A percentile compares a stretch with the other conserved stretches of the same genome.
Conservation (phyloP, 371 early-diverging fungal species). For the Parasitella parasitica region DNA sequence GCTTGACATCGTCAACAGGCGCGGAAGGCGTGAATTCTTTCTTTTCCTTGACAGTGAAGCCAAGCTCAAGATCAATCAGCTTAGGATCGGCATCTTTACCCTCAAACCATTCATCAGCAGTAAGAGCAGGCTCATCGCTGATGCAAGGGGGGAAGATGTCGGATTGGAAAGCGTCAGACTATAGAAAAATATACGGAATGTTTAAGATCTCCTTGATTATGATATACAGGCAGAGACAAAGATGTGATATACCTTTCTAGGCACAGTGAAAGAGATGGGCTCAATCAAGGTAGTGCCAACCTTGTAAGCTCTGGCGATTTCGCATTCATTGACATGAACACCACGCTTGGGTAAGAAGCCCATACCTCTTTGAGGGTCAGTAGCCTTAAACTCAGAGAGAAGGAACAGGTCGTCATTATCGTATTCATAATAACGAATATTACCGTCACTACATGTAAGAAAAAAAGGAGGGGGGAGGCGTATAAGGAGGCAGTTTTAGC, state of each 20-base stretch:
- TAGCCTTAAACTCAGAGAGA: constrained; percentile 86
- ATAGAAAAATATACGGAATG: background rate
- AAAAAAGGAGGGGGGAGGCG: background rate
- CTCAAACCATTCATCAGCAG: constrained; percentile 88
- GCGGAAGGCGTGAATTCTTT: constrained; percentile 76
- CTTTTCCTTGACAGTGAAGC: constrained; percentile 68
- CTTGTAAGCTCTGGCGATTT: constrained; percentile 93
- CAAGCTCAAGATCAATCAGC: constrained; percentile 81
- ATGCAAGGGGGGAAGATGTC: constrained; percentile 92
- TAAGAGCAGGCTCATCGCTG: constrained; percentile 82
- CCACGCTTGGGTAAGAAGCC: constrained; percentile 94
- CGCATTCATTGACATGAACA: constrained; percentile 81
- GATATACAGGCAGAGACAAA: background rate
- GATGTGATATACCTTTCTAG: constrained; percentile 74
- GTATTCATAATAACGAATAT: constrained; percentile 96
- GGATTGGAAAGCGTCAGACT: constrained; percentile 96
- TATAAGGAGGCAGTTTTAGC: too few species aligned
- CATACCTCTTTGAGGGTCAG: constrained; percentile 94
- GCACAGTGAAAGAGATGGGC: constrained; percentile 96
- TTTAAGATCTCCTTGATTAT: background rate
- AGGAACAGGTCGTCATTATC: constrained; percentile 80
- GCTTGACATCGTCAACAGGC: constrained; percentile 52
- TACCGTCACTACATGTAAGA: constrained; percentile 81
- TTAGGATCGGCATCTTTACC: constrained; percentile 82
- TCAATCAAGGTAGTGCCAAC: constrained; percentile 85